These are phyloP conservation scores for Daldinia loculata DNA, from an alignment of 495 filamentous ascomycete species.

Conservation along the genomic window DNA sequence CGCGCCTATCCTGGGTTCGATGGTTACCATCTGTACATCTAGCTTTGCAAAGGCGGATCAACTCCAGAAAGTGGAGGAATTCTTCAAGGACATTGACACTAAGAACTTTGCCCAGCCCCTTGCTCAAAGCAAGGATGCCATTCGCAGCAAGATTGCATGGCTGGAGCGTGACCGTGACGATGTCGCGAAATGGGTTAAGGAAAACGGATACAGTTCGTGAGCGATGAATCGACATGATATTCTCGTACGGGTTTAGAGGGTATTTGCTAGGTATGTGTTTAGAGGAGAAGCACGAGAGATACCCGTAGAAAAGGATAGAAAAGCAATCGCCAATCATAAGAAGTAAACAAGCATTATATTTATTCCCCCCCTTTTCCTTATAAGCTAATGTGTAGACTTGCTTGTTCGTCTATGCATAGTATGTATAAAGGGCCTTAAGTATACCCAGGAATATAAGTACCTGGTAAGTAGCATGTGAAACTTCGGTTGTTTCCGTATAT, in stretches of 20 bases:
- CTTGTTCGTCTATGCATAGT: neutral
- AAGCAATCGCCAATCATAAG: slow-evolving; percentile 12
- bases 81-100: slow-evolving; percentile 82
- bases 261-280: slow-evolving; percentile 17
- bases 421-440: neutral
- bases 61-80: slow-evolving; percentile 75
- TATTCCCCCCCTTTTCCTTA: neutral
- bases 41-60: slow-evolving; percentile 82
- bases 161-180: slow-evolving; percentile 64
- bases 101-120: slow-evolving; percentile 73
- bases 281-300: slow-evolving; percentile 31
- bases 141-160: slow-evolving; percentile 69
- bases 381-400: neutral
- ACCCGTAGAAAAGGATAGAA: slow-evolving; percentile 39
- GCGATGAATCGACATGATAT: neutral
- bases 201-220: slow-evolving; percentile 45
- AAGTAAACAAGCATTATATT: slow-evolving; percentile 15
- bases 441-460: neutral
- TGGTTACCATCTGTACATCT: slow-evolving; percentile 84
- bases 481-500: neutral
- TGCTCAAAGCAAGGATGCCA: slow-evolving; percentile 68
- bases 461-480: neutral
- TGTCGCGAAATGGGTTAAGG: slow-evolving; percentile 62
- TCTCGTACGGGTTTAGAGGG: slow-evolving; percentile 10
- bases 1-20: slow-evolving; percentile 86